A percentile compares a stretch with the other conserved stretches of the same genome.
Conservation (phyloP, 2,329 filamentous ascomycete species). For the Ascochyta lentis region DNA sequence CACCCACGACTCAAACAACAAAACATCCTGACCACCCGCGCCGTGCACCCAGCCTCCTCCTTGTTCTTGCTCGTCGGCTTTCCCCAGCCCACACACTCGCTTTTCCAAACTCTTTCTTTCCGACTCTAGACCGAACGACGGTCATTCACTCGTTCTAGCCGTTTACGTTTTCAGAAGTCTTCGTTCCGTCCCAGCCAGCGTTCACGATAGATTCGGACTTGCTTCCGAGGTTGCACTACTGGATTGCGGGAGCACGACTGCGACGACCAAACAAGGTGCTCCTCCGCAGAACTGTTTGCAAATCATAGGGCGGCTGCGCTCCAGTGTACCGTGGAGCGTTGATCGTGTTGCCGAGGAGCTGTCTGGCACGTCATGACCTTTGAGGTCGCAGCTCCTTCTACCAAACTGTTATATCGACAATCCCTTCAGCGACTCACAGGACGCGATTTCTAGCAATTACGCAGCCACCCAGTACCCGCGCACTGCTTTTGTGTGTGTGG, state of each 20-base stretch:
- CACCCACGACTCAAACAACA: slow-evolving; percentile 23
- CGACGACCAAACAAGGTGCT: slow-evolving; percentile 16
- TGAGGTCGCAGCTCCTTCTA: slow-evolving; percentile 1
- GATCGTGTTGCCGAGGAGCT: not conserved
- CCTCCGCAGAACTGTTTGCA: slow-evolving; percentile 21
- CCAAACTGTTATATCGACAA: not conserved
- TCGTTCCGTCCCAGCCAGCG: slow-evolving; percentile 10
- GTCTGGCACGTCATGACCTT: slow-evolving; percentile 15
- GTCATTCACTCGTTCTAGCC: slow-evolving; percentile 11
- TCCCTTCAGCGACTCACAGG: slow-evolving; percentile 1
- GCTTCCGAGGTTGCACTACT: slow-evolving; percentile 22
- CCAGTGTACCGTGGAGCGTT: slow-evolving; percentile 7
- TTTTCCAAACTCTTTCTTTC: slow-evolving; percentile 26
- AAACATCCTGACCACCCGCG: slow-evolving; percentile 29
- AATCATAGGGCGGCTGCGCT: slow-evolving; percentile 15
- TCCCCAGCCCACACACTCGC: slow-evolving; percentile 33
- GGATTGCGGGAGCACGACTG: slow-evolving; percentile 17
- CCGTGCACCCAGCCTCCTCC: slow-evolving; percentile 25
- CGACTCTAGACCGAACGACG: slow-evolving; percentile 5
- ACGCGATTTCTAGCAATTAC: not conserved
- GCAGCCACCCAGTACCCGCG: not conserved
- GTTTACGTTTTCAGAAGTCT: slow-evolving; percentile 4
- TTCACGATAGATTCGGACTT: slow-evolving; percentile 16
- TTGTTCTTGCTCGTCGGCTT: slow-evolving; percentile 19
- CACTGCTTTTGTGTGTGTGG: not conserved